phyloP scores from a whole-genome alignment of 148 eudicot genomes.

The Rhododendron ferrugineum region DNA sequence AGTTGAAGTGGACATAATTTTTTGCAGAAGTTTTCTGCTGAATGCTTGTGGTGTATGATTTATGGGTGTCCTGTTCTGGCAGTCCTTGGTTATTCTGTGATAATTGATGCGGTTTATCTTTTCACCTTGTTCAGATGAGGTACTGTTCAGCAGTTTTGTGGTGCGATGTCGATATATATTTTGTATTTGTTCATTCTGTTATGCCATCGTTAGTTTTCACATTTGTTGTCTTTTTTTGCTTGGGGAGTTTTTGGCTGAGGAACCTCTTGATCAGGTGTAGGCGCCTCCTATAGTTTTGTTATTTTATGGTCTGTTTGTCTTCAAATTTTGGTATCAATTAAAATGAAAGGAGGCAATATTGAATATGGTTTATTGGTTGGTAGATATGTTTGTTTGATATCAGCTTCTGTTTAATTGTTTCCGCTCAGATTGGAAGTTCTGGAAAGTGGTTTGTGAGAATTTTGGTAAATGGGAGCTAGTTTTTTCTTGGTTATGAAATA shows the following conservation, averaged over 20 bases:
- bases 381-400: neutral
- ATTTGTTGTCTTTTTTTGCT: neutral
- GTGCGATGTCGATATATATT: neutral
- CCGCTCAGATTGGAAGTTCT: too few relatives aligned
- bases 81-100: neutral
- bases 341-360: neutral
- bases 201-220: neutral
- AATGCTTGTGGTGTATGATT: neutral
- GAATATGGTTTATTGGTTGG: neutral
- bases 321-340: neutral
- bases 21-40: slow-evolving; percentile 10
- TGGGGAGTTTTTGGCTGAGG: neutral
- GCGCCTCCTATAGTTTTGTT: neutral
- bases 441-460: neutral
- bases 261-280: neutral
- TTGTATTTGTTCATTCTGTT: neutral
- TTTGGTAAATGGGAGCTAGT: neutral
- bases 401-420: neutral
- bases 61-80: neutral
- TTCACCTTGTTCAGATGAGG: neutral
- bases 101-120: neutral
- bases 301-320: neutral
- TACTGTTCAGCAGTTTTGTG: neutral
- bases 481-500: neutral
- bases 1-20: neutral